phyloP scores from a whole-genome alignment of 257 asterid genomes.

The Solanum lignicaule region DNA sequence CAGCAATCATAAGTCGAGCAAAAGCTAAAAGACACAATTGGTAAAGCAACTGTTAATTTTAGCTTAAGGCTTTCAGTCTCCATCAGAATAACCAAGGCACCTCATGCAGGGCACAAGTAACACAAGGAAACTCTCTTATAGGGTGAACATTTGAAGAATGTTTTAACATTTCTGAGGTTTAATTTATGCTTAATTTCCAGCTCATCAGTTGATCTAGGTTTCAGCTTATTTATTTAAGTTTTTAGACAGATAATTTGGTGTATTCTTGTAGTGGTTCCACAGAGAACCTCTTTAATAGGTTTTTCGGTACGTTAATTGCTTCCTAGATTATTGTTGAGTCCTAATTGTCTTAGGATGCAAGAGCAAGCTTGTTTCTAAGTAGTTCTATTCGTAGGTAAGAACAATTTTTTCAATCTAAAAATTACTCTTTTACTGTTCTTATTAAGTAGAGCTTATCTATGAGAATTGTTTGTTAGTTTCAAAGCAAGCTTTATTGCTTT shows the following conservation, averaged over 20 bases:
- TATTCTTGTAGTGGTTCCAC: background rate
- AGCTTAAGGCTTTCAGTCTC: background rate
- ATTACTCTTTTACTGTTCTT: background rate
- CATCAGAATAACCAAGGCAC: background rate
- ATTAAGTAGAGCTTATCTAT: background rate
- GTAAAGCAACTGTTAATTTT: background rate
- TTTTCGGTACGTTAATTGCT: background rate
- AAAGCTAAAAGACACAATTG: background rate
- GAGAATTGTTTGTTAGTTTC: background rate
- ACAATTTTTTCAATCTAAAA: background rate
- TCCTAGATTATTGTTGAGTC: background rate
- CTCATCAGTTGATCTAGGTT: background rate
- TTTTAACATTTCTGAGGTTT: background rate
- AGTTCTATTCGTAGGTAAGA: background rate
- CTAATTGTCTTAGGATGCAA: background rate
- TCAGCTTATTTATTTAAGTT: background rate
- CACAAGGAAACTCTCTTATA: background rate
- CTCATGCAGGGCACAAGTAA: background rate
- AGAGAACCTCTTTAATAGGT: background rate
- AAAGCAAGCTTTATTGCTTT: background rate
- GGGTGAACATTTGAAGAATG: background rate
- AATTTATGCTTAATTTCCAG: background rate
- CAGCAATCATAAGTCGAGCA: background rate
- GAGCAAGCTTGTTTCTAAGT: background rate
- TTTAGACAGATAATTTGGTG: background rate